Evolutionary conservation across 306 rosid species (phyloP).

Genomic region (Trifolium pratense): DNA sequence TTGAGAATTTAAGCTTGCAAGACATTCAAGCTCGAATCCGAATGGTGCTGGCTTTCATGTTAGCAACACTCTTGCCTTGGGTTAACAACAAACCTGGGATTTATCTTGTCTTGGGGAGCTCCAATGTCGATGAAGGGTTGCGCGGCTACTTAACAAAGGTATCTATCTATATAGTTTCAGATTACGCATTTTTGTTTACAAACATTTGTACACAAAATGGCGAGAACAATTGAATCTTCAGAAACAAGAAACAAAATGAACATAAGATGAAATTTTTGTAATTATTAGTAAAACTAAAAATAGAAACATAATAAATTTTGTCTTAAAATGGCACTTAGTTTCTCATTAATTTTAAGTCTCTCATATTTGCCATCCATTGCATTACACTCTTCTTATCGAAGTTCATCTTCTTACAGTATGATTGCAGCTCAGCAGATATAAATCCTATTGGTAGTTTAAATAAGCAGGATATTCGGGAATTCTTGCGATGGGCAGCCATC

Average conservation of each 20-base stretch:
- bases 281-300: background rate
- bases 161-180: conserved; percentile 7
- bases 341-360: background rate
- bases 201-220: too few species aligned
- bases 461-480: conserved; percentile 85
- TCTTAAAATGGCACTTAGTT: background rate
- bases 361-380: conserved; percentile 22
- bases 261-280: background rate
- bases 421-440: conserved; percentile 96
- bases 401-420: conserved; percentile 61
- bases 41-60: conserved; percentile 97
- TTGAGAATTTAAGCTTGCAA: conserved; percentile 84
- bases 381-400: conserved; percentile 32
- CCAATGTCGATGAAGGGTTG: conserved; percentile 93
- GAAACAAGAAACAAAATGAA: background rate
- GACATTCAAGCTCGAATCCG: conserved; percentile 95
- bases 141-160: conserved; percentile 97
- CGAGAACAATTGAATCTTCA: background rate
- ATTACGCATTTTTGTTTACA: background rate
- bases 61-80: conserved; percentile 96
- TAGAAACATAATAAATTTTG: background rate
- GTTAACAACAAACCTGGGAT: conserved; percentile 86
- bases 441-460: conserved; percentile 95
- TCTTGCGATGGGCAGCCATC: conserved; percentile 86
- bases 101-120: conserved; percentile 93